These are phyloP conservation scores for Bromus sterilis DNA, from an alignment of 176 grass and related monocot genomes.

Conservation along the genomic window DNA sequence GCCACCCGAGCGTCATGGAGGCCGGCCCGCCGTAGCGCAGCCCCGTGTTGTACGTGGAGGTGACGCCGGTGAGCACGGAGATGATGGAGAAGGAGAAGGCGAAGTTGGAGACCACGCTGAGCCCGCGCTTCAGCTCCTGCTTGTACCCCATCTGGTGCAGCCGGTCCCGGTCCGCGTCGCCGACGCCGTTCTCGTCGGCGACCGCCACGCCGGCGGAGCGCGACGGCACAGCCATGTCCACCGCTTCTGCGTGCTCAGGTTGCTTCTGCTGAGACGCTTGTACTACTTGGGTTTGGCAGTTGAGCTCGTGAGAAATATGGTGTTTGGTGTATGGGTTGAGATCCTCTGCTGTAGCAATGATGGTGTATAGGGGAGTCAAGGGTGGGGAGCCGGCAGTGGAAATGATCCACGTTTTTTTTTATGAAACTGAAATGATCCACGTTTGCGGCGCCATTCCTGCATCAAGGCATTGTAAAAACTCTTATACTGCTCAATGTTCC, in stretches of 20 bases:
- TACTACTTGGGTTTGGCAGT: not conserved
- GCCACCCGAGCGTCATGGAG: conserved; percentile 55
- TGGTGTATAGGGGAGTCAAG: not conserved
- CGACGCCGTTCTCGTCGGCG: not conserved
- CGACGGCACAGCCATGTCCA: not conserved
- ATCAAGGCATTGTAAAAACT: not conserved
- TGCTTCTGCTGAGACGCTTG: not conserved
- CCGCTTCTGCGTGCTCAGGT: not conserved
- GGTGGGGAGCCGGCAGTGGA: not conserved
- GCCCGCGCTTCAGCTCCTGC: conserved; percentile 68
- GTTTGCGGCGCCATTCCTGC: not conserved
- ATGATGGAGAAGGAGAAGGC: conserved; percentile 58
- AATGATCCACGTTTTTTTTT: not conserved
- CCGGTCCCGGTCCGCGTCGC: conserved; percentile 23
- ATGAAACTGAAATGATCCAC: not conserved
- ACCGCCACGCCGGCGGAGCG: not conserved
- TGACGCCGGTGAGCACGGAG: conserved; percentile 50
- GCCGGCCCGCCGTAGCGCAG: conserved; percentile 51
- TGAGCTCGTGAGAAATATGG: not conserved
- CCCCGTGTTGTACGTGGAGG: conserved; percentile 52
- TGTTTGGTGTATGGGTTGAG: too few relatives aligned
- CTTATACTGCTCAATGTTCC: not conserved
- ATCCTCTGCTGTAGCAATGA: too few relatives aligned
- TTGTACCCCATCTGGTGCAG: conserved; percentile 57
- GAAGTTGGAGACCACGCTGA: conserved; percentile 48